These are phyloP conservation scores for Nicotiana undulata DNA, from an alignment of 257 asterid genomes.

Conservation along the genomic window DNA sequence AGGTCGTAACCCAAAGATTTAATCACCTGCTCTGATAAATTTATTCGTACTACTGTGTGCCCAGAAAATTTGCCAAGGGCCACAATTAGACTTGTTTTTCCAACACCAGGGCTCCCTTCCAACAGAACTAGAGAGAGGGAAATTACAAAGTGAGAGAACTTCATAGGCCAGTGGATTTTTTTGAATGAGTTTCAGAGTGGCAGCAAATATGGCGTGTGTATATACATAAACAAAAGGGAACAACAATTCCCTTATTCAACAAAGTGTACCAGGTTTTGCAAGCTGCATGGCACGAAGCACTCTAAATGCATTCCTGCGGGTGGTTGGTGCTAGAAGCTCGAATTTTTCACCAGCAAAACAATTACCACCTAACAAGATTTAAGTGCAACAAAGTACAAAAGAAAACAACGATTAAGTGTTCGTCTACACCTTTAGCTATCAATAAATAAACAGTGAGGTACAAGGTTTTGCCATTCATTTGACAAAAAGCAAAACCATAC, in stretches of 20 bases:
- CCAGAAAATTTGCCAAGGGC: constrained; percentile 92
- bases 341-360: constrained; percentile 39
- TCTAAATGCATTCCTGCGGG: constrained; percentile 75
- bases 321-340: constrained; percentile 85
- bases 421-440: not conserved
- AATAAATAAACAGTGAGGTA: not conserved
- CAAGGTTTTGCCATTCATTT: not conserved
- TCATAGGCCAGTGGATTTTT: not conserved
- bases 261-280: constrained; percentile 72
- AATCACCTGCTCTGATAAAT: constrained; percentile 92
- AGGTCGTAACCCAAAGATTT: not conserved
- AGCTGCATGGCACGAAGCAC: constrained; percentile 99
- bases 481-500: not conserved
- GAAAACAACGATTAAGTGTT: not conserved
- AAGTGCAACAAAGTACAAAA: not conserved
- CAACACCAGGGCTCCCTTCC: constrained; percentile 99
- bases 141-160: constrained; percentile 21
- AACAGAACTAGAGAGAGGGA: constrained; percentile 53
- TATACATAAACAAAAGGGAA: not conserved
- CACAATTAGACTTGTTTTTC: constrained; percentile 85
- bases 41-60: constrained; percentile 84
- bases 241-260: not conserved
- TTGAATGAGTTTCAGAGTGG: not conserved
- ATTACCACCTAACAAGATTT: constrained; percentile 44
- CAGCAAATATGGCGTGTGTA: not conserved